phyloP scores from a whole-genome alignment of 2,329 filamentous ascomycete genomes.

The Pseudocercospora pini-densiflorae region DNA sequence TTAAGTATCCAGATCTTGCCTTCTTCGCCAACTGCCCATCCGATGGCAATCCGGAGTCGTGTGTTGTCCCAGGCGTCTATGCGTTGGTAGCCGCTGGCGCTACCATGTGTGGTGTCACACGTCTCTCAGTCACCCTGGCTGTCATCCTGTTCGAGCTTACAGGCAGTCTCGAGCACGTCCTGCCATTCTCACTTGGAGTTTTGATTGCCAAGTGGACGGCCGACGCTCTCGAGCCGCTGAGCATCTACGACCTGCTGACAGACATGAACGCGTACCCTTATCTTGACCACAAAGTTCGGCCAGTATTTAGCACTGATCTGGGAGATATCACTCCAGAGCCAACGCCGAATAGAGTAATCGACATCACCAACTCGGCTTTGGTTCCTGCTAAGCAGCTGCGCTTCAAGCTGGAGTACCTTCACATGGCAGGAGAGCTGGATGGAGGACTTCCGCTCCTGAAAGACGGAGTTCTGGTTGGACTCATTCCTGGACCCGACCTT shows the following conservation, averaged over 20 bases:
- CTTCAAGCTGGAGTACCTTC: constrained; percentile 77
- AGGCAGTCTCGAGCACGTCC: constrained; percentile 89
- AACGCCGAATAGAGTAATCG: constrained; percentile 78
- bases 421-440: constrained; percentile 86
- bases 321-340: constrained; percentile 82
- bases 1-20: constrained; percentile 71
- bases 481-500: constrained; percentile 92
- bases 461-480: constrained; percentile 77
- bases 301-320: constrained; percentile 85
- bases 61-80: constrained; percentile 96
- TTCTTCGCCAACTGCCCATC: constrained; percentile 77
- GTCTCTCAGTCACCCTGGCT: constrained; percentile 88
- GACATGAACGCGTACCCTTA: constrained; percentile 98
- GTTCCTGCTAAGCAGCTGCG: constrained; percentile 78
- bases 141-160: constrained; percentile 97
- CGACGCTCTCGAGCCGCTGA: constrained; percentile 89
- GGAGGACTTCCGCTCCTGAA: constrained; percentile 87
- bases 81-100: constrained; percentile 92
- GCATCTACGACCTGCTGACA: constrained; percentile 93
- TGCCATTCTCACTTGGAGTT: constrained; percentile 91
- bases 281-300: constrained; percentile 94
- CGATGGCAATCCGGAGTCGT: constrained; percentile 71
- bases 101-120: constrained; percentile 97
- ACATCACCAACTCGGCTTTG: constrained; percentile 81
- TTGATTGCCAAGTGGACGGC: constrained; percentile 98